Percentiles rank a stretch among this genome's conserved stretches.
phyloP scores from a whole-genome alignment of 495 filamentous ascomycete species.

The Aspergillus cavernicola region DNA sequence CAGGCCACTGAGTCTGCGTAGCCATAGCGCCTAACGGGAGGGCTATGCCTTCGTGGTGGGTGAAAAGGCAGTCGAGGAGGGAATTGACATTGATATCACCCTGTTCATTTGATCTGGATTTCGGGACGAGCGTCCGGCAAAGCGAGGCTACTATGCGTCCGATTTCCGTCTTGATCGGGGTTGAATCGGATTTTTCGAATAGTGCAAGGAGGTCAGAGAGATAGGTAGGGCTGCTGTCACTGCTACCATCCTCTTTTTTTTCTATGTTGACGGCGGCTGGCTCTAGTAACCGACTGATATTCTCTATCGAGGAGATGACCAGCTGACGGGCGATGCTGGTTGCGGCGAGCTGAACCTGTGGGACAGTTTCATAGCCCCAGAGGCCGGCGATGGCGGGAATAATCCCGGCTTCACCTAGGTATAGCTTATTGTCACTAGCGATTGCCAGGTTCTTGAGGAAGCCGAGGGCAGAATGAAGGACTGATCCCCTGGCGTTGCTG shows the following conservation, averaged over 20 bases:
- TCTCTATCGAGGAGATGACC: slow-evolving; percentile 53
- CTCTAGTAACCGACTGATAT: slow-evolving; percentile 49
- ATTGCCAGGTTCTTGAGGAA: slow-evolving; percentile 80
- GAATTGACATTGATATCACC: slow-evolving; percentile 13
- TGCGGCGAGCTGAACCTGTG: slow-evolving; percentile 67
- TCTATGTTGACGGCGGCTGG: slow-evolving; percentile 25
- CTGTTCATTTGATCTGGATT: slow-evolving; percentile 24
- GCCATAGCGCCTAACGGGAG: slow-evolving; percentile 59
- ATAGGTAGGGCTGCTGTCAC: slow-evolving; percentile 33
- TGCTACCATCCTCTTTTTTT: background rate
- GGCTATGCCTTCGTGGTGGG: slow-evolving; percentile 45
- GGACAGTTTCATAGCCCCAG: slow-evolving; percentile 57
- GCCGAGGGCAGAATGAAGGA: slow-evolving; percentile 64
- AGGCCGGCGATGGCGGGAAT: slow-evolving; percentile 53
- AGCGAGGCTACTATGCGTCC: slow-evolving; percentile 62
- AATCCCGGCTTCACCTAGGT: slow-evolving; percentile 53
- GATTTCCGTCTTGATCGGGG: slow-evolving; percentile 69
- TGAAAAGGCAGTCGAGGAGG: slow-evolving; percentile 49
- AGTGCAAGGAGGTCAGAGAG: slow-evolving; percentile 59
- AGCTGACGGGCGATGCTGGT: slow-evolving; percentile 65
- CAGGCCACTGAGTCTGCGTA: slow-evolving; percentile 64
- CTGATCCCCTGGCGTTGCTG: slow-evolving; percentile 41
- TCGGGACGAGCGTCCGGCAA: slow-evolving; percentile 54
- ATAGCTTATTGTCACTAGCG: slow-evolving; percentile 56
- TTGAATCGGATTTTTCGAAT: slow-evolving; percentile 53